These are phyloP conservation scores for Candida pseudofarinosa DNA, from an alignment of 805 yeast genomes.

Conservation along the genomic window DNA sequence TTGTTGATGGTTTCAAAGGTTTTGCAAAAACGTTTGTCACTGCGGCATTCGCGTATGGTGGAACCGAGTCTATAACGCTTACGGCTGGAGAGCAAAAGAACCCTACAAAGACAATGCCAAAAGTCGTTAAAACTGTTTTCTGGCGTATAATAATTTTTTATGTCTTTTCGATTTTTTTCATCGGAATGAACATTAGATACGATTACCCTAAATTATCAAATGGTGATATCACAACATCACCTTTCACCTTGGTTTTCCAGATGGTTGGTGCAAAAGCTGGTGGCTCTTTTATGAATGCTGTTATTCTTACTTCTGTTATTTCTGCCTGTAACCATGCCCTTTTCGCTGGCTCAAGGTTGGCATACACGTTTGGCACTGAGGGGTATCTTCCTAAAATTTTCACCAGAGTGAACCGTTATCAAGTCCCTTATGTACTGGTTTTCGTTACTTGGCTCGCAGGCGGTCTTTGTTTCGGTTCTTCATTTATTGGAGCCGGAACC, in stretches of 20 bases:
- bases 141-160: conserved; percentile 32
- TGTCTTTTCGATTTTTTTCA: conserved; percentile 35
- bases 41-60: conserved; percentile 51
- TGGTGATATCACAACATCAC: conserved; percentile 29
- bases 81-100: conserved; percentile 33
- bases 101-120: conserved; percentile 28
- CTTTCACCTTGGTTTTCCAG: conserved; percentile 41
- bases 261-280: conserved; percentile 40
- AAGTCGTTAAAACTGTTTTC: conserved; percentile 28
- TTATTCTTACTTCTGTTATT: conserved; percentile 50
- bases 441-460: conserved; percentile 49
- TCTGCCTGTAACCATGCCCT: conserved; percentile 55
- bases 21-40: conserved; percentile 48
- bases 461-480: conserved; percentile 58
- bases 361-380: conserved; percentile 47
- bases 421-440: conserved; percentile 49
- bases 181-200: conserved; percentile 41
- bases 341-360: conserved; percentile 47
- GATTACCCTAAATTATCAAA: conserved; percentile 30
- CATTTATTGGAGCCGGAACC: conserved; percentile 51
- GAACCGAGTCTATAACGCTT: conserved; percentile 38
- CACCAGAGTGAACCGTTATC: conserved; percentile 38
- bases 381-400: conserved; percentile 45
- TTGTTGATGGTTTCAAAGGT: conserved; percentile 49
- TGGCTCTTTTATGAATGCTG: conserved; percentile 48